These are phyloP conservation scores for Isabelozyma rhagii DNA, from an alignment of 805 yeast species.

Conservation along the genomic window DNA sequence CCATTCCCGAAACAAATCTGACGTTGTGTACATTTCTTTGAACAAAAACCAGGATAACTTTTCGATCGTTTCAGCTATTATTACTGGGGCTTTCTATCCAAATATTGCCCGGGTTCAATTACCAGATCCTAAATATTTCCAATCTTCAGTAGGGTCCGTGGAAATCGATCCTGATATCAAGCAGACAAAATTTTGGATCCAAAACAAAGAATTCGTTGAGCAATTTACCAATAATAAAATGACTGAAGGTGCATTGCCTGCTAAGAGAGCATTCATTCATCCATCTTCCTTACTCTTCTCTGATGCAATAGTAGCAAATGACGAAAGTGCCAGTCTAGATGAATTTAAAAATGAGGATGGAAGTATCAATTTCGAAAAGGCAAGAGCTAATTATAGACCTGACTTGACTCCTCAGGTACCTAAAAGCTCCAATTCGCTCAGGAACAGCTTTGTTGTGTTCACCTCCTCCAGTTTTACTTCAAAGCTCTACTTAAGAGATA, in stretches of 20 bases:
- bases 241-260: constrained; percentile 38
- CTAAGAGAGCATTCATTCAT: constrained; percentile 75
- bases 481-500: constrained; percentile 66
- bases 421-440: constrained; percentile 24
- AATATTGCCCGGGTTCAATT: constrained; percentile 74
- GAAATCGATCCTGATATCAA: constrained; percentile 83
- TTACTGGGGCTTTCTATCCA: constrained; percentile 83
- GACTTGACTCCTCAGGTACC: constrained; percentile 40
- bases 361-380: constrained; percentile 27
- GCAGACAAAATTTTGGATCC: constrained; percentile 67
- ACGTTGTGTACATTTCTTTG: constrained; percentile 16
- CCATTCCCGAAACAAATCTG: constrained; percentile 11
- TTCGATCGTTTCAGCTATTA: constrained; percentile 57
- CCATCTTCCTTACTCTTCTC: constrained; percentile 76
- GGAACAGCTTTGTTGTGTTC: constrained; percentile 62
- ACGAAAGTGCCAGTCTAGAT: constrained; percentile 6
- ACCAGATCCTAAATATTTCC: constrained; percentile 75
- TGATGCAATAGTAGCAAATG: constrained; percentile 7
- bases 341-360: constrained; percentile 40
- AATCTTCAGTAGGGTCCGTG: constrained; percentile 73
- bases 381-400: constrained; percentile 27
- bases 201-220: constrained; percentile 51
- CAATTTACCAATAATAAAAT: constrained; percentile 7
- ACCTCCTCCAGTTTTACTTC: constrained; percentile 58
- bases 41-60: constrained; percentile 52